Conservation (phyloP, 768 basidiomycete genomes). For the Guyanaporus albipodus region DNA sequence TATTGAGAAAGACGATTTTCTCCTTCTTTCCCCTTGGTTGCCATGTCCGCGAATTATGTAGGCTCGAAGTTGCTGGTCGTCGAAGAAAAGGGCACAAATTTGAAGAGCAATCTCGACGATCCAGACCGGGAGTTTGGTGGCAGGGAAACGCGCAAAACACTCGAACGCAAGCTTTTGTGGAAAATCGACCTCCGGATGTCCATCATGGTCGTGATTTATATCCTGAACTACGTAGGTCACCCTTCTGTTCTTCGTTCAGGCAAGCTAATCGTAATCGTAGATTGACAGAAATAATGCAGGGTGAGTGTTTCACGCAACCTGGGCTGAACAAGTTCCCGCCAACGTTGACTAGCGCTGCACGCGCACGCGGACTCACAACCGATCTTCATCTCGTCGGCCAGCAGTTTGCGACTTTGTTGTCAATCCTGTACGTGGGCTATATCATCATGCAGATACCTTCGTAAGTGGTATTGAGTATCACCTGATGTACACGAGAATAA, state of each 20-base stretch:
- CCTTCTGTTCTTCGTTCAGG: not conserved
- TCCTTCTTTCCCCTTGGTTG: not conserved
- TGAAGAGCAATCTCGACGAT: constrained; percentile 4
- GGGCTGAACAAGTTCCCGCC: not conserved
- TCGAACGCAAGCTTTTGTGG: constrained; percentile 51
- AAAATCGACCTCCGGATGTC: constrained; percentile 58
- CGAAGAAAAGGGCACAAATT: constrained; percentile 1
- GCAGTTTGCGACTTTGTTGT: constrained; percentile 65
- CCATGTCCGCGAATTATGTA: constrained; percentile 12
- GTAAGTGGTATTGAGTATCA: constrained; percentile 17
- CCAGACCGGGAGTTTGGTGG: constrained; percentile 48
- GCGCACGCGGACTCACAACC: constrained; percentile 61
- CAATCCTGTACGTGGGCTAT: constrained; percentile 62
- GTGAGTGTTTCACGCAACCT: constrained; percentile 32
- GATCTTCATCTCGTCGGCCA: constrained; percentile 58
- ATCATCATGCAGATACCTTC: constrained; percentile 42
- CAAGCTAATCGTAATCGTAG: constrained; percentile 25
- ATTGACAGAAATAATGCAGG: constrained; percentile 69
- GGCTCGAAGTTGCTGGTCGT: constrained; percentile 1
- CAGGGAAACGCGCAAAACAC: constrained; percentile 38
- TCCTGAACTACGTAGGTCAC: constrained; percentile 32
- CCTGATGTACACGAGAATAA: not conserved
- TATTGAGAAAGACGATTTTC: not conserved
- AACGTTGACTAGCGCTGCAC: constrained; percentile 49
- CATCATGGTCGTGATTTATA: constrained; percentile 42